These are phyloP conservation scores for Rauvolfia tetraphylla DNA, from an alignment of 257 asterid genomes.

Conservation along the genomic window DNA sequence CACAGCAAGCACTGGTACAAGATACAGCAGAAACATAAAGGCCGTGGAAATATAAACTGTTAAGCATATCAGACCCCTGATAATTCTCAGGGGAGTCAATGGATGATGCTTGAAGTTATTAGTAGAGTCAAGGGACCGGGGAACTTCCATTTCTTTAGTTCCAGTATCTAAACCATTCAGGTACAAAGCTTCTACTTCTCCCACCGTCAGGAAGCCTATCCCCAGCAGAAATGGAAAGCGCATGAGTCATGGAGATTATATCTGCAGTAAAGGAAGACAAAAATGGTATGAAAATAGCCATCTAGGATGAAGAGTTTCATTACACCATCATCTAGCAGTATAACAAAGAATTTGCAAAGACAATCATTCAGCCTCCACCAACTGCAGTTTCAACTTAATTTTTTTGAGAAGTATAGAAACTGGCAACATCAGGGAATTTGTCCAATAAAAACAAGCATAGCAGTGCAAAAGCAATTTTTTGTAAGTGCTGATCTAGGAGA, in stretches of 20 bases:
- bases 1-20: conserved; percentile 41
- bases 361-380: not conserved
- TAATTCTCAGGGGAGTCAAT: conserved; percentile 42
- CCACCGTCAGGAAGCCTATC: conserved; percentile 5
- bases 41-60: conserved; percentile 55
- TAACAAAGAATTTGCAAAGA: not conserved
- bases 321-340: not conserved
- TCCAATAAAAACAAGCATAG: not conserved
- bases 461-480: not conserved
- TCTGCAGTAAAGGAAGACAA: conserved; percentile 11
- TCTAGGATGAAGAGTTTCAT: not conserved
- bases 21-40: conserved; percentile 54
- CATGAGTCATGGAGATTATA: conserved; percentile 8
- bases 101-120: conserved; percentile 37
- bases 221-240: not conserved
- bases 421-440: not conserved
- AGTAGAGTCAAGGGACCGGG: not conserved
- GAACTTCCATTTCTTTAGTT: conserved; percentile 17
- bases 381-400: not conserved
- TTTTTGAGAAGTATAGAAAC: not conserved
- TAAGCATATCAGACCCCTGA: conserved; percentile 62
- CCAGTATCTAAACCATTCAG: conserved; percentile 5
- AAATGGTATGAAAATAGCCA: not conserved
- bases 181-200: not conserved
- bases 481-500: not conserved